These are phyloP conservation scores for Fusarium chlamydosporum DNA, from an alignment of 2,329 filamentous ascomycete genomes.

Conservation along the genomic window DNA sequence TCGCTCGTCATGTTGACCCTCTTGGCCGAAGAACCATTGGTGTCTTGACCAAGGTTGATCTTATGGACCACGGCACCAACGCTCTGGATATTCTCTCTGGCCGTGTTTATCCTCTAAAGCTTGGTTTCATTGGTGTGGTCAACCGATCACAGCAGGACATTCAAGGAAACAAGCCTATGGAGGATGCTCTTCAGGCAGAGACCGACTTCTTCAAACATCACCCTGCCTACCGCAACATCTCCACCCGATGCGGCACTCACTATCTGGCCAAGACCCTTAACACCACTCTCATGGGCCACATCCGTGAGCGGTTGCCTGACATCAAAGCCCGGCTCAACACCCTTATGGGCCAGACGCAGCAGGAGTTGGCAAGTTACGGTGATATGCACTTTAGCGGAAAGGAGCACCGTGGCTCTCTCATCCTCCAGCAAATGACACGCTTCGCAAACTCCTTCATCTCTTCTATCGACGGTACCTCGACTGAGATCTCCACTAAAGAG, in stretches of 20 bases:
- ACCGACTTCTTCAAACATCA: slow-evolving; percentile 97
- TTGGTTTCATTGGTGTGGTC: slow-evolving; percentile 97
- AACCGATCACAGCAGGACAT: slow-evolving; percentile 99
- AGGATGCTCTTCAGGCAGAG: slow-evolving; percentile 90
- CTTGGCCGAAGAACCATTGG: slow-evolving; percentile 95
- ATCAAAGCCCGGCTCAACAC: slow-evolving; percentile 99
- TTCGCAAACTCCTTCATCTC: slow-evolving; percentile 98
- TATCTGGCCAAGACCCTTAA: slow-evolving; percentile 96
- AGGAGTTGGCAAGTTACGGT: slow-evolving; percentile 97
- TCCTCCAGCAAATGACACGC: slow-evolving; percentile 96
- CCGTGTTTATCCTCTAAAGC: slow-evolving; percentile 94
- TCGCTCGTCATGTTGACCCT: slow-evolving; percentile 96
- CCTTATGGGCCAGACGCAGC: slow-evolving; percentile 99
- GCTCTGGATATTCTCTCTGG: slow-evolving; percentile 98
- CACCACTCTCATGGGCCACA: slow-evolving; percentile 94
- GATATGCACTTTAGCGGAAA: slow-evolving; percentile 98
- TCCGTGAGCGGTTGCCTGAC: slow-evolving; percentile 93
- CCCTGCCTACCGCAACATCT: slow-evolving; percentile 96
- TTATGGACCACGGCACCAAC: slow-evolving; percentile 99
- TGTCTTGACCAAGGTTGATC: slow-evolving; percentile 94
- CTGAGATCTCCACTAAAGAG: slow-evolving; percentile 98
- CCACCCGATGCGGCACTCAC: slow-evolving; percentile 91
- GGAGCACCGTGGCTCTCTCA: slow-evolving; percentile 94
- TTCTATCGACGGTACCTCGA: slow-evolving; percentile 98
- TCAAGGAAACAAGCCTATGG: slow-evolving; percentile 92